Base-by-base conservation (phyloP, 148 eudicot genomes). In the Heliamphora exappendiculata region DNA sequence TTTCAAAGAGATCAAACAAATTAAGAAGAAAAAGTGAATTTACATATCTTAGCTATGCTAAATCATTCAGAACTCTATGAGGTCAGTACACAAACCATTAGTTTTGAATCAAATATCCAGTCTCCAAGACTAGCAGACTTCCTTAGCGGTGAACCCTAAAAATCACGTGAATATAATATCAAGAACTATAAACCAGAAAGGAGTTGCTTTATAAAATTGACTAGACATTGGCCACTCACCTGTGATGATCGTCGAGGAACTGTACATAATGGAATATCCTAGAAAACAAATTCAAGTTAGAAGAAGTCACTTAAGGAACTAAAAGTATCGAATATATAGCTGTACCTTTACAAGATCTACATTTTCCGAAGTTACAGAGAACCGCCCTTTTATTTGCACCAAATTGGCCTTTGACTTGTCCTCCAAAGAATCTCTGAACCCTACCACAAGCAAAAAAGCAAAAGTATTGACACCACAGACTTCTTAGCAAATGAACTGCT, bases 61-160 rank as follows among this genome's bases (percentile, higher is more conserved):
- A 60, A 77, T 73, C 36, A 84, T 47, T 44, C 13, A 67, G 20
- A 62, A 67, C 73, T 47, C 31, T 51, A n/a, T 62, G 59, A 72
- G 47, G 67, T 55, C 26, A 74, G 68, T 76, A 33, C 49, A 88
- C 91, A 51, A 75, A 95, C 99, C 86, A 83, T 84, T 79, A 85
- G 92, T 74, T 88, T 95, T 51, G 94, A 83, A 41, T 93, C 98
- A 50, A 80, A 64, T 65, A 93, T 81, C 98, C 99, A 93, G 45
- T 87, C 91, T 34, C 98, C 98, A 57, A 95, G 94, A 80, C 99
- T 95, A 55, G 97, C 93, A 37, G 98, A 93, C 86, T 93, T 95
- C 85, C 90, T 88, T 39, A 95, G 81, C 29, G 89, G 85, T 14
- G 98, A 91, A 13, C 87, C 94, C 99, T 95, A 84, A 36, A 78